Evolutionary conservation across 345 rosid genomes (phyloP).

Genomic region (Salix viminalis): DNA sequence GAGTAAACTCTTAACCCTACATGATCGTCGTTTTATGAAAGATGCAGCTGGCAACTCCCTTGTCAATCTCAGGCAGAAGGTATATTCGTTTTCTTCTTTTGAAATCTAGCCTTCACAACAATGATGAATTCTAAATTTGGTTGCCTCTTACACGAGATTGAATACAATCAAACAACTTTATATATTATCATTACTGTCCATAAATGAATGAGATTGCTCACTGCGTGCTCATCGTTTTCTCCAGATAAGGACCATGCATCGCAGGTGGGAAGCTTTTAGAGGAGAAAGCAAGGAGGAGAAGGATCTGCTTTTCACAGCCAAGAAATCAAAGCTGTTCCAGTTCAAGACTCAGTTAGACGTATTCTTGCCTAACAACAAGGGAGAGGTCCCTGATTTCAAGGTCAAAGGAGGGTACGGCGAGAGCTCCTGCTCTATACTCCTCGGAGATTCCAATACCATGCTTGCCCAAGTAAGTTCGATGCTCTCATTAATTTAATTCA

Average conservation of each 20-base stretch:
- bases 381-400: slow-evolving; percentile 35
- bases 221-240: background rate
- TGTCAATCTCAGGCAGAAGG: slow-evolving; percentile 43
- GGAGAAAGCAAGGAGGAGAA: slow-evolving; percentile 24
- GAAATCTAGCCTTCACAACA: no score
- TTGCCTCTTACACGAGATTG: no score
- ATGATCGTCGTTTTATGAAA: slow-evolving; percentile 28
- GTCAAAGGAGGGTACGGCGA: slow-evolving; percentile 38
- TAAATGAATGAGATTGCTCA: no score
- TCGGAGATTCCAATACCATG: slow-evolving; percentile 20
- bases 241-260: slow-evolving; percentile 34
- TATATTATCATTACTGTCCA: no score
- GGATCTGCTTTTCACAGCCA: slow-evolving; percentile 32
- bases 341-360: slow-evolving; percentile 29
- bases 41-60: slow-evolving; percentile 30
- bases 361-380: slow-evolving; percentile 26
- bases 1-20: slow-evolving; percentile 24
- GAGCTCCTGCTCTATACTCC: slow-evolving; percentile 27
- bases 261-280: slow-evolving; percentile 35
- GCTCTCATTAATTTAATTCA: no score
- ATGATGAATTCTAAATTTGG: no score
- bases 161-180: no score
- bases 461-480: slow-evolving; percentile 33
- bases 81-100: background rate
- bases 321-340: slow-evolving; percentile 25